Conservation (phyloP, 2,329 filamentous ascomycete genomes). For the Venturia effusa region DNA sequence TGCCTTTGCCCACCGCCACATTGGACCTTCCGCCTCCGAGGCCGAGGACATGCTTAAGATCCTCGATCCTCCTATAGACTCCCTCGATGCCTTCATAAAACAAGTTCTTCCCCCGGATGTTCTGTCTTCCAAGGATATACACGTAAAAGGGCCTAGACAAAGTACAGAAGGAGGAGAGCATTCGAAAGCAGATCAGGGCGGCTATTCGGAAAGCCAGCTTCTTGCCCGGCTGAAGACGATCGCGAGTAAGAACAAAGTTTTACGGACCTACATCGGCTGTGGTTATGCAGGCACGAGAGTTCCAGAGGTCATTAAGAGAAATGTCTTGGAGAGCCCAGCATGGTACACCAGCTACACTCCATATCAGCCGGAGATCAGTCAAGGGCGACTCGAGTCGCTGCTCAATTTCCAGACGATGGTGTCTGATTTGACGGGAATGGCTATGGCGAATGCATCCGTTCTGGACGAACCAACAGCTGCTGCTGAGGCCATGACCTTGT, state of each 20-base stretch:
- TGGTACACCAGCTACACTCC: conserved; percentile 99
- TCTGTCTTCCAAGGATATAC: conserved; percentile 53
- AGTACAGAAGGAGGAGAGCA: conserved; percentile 3
- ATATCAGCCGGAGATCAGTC: conserved; percentile 95
- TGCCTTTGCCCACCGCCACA: conserved; percentile 72
- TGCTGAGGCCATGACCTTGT: conserved; percentile 92
- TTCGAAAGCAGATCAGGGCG: conserved; percentile 23
- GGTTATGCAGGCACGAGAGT: conserved; percentile 84
- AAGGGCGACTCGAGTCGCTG: conserved; percentile 82
- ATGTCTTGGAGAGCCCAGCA: conserved; percentile 81
- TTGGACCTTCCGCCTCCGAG: conserved; percentile 65
- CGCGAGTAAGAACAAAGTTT: conserved; percentile 50
- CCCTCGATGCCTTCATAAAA: conserved; percentile 70
- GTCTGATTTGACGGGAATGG: conserved; percentile 73
- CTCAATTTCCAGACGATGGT: conserved; percentile 95
- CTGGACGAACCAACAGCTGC: conserved; percentile 88
- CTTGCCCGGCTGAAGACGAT: conserved; percentile 43
- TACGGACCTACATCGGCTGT: conserved; percentile 65
- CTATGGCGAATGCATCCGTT: conserved; percentile 83
- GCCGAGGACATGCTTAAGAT: conserved; percentile 68
- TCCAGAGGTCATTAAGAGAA: conserved; percentile 84
- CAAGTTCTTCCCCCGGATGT: conserved; percentile 78
- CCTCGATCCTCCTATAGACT: conserved; percentile 61
- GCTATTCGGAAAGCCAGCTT: conserved; percentile 50
- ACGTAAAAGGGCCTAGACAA: conserved; percentile 37